Conservation (phyloP, 805 yeast genomes). For the Teunomyces atbi region DNA sequence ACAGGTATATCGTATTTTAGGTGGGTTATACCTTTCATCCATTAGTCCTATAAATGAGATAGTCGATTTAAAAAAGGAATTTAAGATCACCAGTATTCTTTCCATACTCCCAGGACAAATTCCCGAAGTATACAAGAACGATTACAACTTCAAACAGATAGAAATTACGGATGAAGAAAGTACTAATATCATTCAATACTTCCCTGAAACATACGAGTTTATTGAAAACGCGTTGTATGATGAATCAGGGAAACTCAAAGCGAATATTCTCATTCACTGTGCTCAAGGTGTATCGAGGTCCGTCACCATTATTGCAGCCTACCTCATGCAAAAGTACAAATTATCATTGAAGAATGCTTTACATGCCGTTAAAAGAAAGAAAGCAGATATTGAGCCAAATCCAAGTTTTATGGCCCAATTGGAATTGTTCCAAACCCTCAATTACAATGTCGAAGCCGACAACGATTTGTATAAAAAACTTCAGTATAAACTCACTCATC, state of each 20-base stretch:
- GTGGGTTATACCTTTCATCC: conserved; percentile 75
- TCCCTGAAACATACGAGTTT: conserved; percentile 62
- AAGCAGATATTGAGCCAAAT: conserved; percentile 66
- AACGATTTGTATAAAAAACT: conserved; percentile 26
- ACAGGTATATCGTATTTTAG: conserved; percentile 60
- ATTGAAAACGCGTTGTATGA: conserved; percentile 60
- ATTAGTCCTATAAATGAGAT: conserved; percentile 59
- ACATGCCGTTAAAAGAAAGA: conserved; percentile 70
- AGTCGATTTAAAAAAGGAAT: conserved; percentile 47
- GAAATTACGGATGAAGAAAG: conserved; percentile 71
- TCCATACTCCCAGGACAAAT: conserved; percentile 66
- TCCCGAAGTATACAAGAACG: conserved; percentile 47
- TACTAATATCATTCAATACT: conserved; percentile 60
- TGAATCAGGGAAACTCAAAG: conserved; percentile 21
- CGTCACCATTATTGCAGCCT: conserved; percentile 45
- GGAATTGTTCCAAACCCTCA: conserved; percentile 49
- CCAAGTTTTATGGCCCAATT: conserved; percentile 73
- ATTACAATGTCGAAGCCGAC: conserved; percentile 22
- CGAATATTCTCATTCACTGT: conserved; percentile 46
- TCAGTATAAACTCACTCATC: conserved; percentile 32
- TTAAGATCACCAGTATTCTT: conserved; percentile 67
- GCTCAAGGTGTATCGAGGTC: conserved; percentile 50
- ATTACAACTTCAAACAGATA: conserved; percentile 57
- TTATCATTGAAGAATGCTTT: conserved; percentile 61
- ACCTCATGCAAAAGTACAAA: conserved; percentile 51